These are phyloP conservation scores for Pseudogymnoascus sp. DNA, from an alignment of 2,329 filamentous ascomycete species.

Conservation along the genomic window DNA sequence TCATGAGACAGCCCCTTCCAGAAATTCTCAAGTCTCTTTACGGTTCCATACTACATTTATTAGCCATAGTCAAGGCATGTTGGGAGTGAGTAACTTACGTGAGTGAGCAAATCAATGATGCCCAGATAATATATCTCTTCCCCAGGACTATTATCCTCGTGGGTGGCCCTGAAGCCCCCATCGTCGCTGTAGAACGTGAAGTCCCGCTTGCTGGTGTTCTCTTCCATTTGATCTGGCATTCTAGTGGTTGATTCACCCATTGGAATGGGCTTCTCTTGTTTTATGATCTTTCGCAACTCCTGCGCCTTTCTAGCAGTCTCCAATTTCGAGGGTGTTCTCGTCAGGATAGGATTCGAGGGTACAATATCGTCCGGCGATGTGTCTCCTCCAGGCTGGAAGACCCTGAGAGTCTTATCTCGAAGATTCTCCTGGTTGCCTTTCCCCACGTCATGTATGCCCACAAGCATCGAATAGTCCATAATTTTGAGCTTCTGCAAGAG, in stretches of 20 bases:
- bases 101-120: slow-evolving; percentile 95
- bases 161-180: slow-evolving; percentile 85
- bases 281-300: slow-evolving; percentile 85
- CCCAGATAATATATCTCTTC: slow-evolving; percentile 97
- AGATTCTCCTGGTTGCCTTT: slow-evolving; percentile 94
- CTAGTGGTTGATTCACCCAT: slow-evolving; percentile 73
- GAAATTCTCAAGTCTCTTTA: slow-evolving; percentile 94
- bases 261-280: slow-evolving; percentile 85
- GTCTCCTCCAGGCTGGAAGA: slow-evolving; percentile 84
- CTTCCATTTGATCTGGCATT: slow-evolving; percentile 84
- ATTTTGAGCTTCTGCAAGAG: slow-evolving; percentile 84
- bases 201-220: slow-evolving; percentile 58
- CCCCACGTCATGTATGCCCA: slow-evolving; percentile 85
- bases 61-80: slow-evolving; percentile 3
- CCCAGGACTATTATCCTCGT: slow-evolving; percentile 74
- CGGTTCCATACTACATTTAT: slow-evolving; percentile 67
- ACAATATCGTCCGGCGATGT: slow-evolving; percentile 43
- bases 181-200: slow-evolving; percentile 91
- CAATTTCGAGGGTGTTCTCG: slow-evolving; percentile 85
- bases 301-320: slow-evolving; percentile 86
- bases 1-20: slow-evolving; percentile 88
- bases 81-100: slow-evolving; percentile 53
- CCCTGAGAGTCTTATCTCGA: slow-evolving; percentile 77
- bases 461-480: slow-evolving; percentile 95
- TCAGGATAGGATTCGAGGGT: slow-evolving; percentile 48